phyloP scores from a whole-genome alignment of 2,329 filamentous ascomycete genomes.

The Thermochaetoides dissita region DNA sequence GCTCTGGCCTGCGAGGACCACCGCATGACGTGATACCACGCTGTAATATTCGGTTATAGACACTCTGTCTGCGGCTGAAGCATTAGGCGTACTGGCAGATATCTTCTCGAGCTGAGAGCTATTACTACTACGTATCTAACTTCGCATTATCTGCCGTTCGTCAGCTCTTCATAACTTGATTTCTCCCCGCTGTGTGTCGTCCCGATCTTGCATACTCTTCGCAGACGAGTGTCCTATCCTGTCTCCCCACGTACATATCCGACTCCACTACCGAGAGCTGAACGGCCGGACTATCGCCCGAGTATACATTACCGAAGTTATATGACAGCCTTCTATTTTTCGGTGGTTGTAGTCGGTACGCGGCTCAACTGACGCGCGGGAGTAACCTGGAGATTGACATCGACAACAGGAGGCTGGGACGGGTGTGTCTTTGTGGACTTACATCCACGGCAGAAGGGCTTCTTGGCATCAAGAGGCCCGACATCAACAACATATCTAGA shows the following conservation, averaged over 20 bases:
- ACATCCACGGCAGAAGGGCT: slow-evolving; percentile 9
- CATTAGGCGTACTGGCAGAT: too few species aligned
- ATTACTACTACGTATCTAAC: too few species aligned
- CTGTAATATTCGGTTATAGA: slow-evolving; percentile 6
- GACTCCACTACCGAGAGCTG: too few species aligned
- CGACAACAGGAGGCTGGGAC: slow-evolving; percentile 15
- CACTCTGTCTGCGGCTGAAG: neutral
- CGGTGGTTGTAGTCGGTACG: slow-evolving; percentile 12
- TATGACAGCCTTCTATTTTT: slow-evolving; percentile 13
- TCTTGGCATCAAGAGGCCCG: slow-evolving; percentile 5
- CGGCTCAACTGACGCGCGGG: slow-evolving; percentile 15
- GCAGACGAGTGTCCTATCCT: too few species aligned
- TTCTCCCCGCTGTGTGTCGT: too few species aligned
- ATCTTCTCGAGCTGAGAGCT: too few species aligned
- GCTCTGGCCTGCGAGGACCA: slow-evolving; percentile 1
- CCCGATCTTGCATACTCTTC: too few species aligned
- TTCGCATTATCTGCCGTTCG: too few species aligned
- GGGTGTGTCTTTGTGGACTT: slow-evolving; percentile 14
- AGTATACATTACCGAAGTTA: too few species aligned
- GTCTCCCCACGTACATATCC: too few species aligned
- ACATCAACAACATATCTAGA: slow-evolving; percentile 1
- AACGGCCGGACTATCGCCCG: too few species aligned
- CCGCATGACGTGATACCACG: slow-evolving; percentile 14
- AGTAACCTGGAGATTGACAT: slow-evolving; percentile 15
- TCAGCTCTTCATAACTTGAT: too few species aligned